Base-by-base conservation (phyloP, 1,284 basidiomycete species). In the Ganoderma leucocontextum region DNA sequence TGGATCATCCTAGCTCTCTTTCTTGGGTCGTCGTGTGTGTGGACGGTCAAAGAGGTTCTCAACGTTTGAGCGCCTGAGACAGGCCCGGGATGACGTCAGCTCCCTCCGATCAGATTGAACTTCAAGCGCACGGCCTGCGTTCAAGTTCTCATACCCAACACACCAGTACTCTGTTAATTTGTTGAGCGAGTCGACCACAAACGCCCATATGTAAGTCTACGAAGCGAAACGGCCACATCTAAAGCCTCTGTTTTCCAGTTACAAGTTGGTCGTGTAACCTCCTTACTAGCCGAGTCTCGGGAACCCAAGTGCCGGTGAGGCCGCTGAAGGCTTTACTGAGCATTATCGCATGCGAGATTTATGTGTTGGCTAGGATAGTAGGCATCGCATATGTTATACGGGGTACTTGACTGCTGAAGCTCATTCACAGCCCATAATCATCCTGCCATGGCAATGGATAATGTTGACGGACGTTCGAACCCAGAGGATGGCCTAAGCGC, bases 51-150 rank as follows among this genome's bases (percentile, higher is more conserved):
- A n/a, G n/a, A n/a, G n/a, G n/a, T n/a, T n/a, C 8, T 38, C 7
- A 12, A 17, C 22, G 58, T 22, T 41, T 59, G 36, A 22, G 17
- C 35, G 22, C 58, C 58, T 57, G 35, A 12, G 35, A 36, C 36
- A 38, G 15, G n/a, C n/a, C n/a, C n/a, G n/a, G n/a, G 55, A 57
- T 57, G 55, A 57, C 55, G 55, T 57, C 55, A 57, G 36, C 33
- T 0, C 9, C 9, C 12, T 57, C n/a, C 13, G 10, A 33, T 6
- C 13, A 53, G 25, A 13, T 42, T 42, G 47, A 9, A 25, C 44
- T 7, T 17, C 44, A n/a, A 6, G 39, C 9, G 29, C 10, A 10
- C 4, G 22, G 4, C 22, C 22, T 52, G n/a, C 22, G 25, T 17
- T 29, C 29, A n/a, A n/a, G 39, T 39, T 13, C 13, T 39, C 39